Conservation (phyloP, 257 asterid genomes). For the Paraleonurus japonicus region DNA sequence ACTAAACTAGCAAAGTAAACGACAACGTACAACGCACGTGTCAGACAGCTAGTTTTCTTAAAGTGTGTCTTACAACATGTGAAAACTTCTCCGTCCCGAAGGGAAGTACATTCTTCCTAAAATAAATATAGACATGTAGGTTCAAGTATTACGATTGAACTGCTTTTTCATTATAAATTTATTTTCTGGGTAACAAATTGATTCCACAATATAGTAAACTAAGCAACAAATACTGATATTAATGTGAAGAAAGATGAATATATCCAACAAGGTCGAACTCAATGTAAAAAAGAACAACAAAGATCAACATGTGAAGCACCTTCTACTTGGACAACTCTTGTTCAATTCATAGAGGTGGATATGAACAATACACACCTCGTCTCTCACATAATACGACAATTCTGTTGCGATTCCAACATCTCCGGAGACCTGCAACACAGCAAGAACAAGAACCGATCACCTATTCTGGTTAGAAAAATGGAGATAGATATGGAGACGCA, state of each 20-base stretch:
- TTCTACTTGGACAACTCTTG: neutral
- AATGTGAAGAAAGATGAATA: neutral
- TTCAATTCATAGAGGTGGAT: neutral
- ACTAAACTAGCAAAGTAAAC: too few relatives aligned
- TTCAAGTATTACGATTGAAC: neutral
- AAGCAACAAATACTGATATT: neutral
- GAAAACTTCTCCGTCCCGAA: too few relatives aligned
- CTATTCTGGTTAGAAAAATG: neutral
- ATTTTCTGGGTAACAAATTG: neutral
- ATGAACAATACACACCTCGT: neutral
- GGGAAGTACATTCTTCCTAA: too few relatives aligned
- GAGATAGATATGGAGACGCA: neutral
- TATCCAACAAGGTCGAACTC: neutral
- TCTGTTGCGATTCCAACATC: slow-evolving; percentile 74
- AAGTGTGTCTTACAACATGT: too few relatives aligned
- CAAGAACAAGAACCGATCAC: slow-evolving; percentile 6
- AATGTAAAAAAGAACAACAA: slow-evolving; percentile 1
- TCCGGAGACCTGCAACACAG: slow-evolving; percentile 73
- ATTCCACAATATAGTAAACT: neutral
- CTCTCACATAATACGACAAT: slow-evolving; percentile 36
- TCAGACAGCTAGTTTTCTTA: too few relatives aligned
- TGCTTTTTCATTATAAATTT: neutral
- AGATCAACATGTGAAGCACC: slow-evolving; percentile 4
- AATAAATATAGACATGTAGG: neutral
- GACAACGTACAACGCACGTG: too few relatives aligned